Evolutionary conservation across 768 basidiomycete genomes (phyloP).

Genomic region (Pisolithus orientalis): DNA sequence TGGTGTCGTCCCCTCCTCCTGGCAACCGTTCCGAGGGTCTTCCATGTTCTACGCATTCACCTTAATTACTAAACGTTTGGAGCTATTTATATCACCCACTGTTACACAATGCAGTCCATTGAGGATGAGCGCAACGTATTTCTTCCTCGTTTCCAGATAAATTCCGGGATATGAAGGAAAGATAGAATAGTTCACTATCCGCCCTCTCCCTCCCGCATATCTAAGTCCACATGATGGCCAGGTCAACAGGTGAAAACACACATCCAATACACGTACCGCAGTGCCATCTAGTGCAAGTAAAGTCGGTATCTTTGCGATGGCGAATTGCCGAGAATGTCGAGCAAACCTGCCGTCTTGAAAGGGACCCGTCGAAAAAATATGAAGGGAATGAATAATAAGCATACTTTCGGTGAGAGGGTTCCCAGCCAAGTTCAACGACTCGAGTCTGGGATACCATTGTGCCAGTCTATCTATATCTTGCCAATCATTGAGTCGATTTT

Average conservation of each 20-base stretch:
- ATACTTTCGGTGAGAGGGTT: constrained; percentile 61
- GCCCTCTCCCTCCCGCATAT: constrained; percentile 62
- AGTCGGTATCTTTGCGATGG: constrained; percentile 63
- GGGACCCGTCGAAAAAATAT: constrained; percentile 1
- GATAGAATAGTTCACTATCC: constrained; percentile 83
- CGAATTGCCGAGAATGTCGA: constrained; percentile 48
- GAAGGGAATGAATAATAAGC: constrained; percentile 1
- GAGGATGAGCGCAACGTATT: constrained; percentile 49
- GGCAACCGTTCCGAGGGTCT: constrained; percentile 34
- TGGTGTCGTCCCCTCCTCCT: constrained; percentile 34
- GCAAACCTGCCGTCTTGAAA: constrained; percentile 31
- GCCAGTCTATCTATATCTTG: constrained; percentile 55
- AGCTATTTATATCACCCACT: constrained; percentile 35
- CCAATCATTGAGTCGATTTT: constrained; percentile 58
- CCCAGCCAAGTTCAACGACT: constrained; percentile 51
- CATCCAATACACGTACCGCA: constrained; percentile 36
- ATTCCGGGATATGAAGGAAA: constrained; percentile 54
- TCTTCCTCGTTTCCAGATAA: constrained; percentile 36
- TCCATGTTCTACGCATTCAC: constrained; percentile 49
- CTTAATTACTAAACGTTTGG: constrained; percentile 5
- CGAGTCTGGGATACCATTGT: constrained; percentile 62
- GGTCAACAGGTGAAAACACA: constrained; percentile 8
- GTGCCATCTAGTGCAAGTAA: constrained; percentile 60
- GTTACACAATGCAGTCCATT: constrained; percentile 55
- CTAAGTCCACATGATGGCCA: constrained; percentile 29